Evolutionary conservation across 2,329 filamentous ascomycete genomes (phyloP).

Genomic region (Alternaria triticimaculans): DNA sequence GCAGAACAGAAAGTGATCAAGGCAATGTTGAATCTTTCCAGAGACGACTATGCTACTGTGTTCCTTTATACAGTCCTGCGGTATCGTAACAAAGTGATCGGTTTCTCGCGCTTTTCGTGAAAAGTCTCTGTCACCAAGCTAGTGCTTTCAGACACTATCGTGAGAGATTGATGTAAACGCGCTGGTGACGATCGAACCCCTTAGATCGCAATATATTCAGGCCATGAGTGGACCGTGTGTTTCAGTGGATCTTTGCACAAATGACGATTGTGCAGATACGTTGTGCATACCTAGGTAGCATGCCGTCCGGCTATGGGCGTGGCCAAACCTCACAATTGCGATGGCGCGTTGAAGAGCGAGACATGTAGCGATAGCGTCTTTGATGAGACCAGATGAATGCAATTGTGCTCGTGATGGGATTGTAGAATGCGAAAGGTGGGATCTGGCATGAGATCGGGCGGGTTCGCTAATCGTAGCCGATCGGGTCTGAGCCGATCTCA

Average conservation of each 20-base stretch:
- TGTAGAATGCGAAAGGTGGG: not conserved
- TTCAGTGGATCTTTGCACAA: not conserved
- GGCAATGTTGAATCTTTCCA: accelerated
- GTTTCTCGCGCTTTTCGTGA: not conserved
- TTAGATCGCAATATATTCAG: not conserved
- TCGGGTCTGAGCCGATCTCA: slow-evolving; percentile 14
- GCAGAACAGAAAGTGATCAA: not conserved
- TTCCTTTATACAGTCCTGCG: not conserved
- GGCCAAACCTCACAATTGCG: not conserved
- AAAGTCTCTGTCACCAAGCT: not conserved
- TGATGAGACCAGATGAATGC: not conserved
- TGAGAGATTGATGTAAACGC: not conserved
- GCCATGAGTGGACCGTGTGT: not conserved
- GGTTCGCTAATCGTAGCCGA: slow-evolving; percentile 15
- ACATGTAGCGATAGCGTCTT: not conserved
- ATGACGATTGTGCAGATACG: not conserved
- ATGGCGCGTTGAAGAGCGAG: not conserved
- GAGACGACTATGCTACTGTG: not conserved
- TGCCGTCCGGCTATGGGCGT: not conserved
- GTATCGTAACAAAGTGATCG: not conserved
- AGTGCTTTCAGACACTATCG: not conserved
- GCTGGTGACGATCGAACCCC: not conserved
- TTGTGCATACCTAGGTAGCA: not conserved
- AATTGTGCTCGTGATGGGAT: not conserved
- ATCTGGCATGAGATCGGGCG: slow-evolving; percentile 2